Percentiles rank a stretch among this genome's conserved stretches.
Conservation (phyloP, 345 rosid species). For the Arabidopsis thaliana region TAIR10.1 NC_003074.8:3816501-3817000, state of each 20-base stretch:
- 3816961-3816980: constrained; percentile 28
- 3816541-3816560: constrained; percentile 53
- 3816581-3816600: constrained; percentile 66
- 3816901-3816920: constrained; percentile 70
- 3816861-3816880: constrained; percentile 68
- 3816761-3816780: constrained; percentile 62
- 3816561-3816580: constrained; percentile 47
- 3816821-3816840: constrained; percentile 72
- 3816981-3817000: not conserved
- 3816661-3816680: constrained; percentile 92
- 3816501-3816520: constrained; percentile 77
- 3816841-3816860: constrained; percentile 73
- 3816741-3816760: not conserved
- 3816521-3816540: constrained; percentile 66
- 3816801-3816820: constrained; percentile 81
- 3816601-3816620: constrained; percentile 67
- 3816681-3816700: constrained; percentile 17
- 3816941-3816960: constrained; percentile 24
- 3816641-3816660: constrained; percentile 87
- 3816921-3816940: constrained; percentile 28
- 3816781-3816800: constrained; percentile 74
- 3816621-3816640: constrained; percentile 83
- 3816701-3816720: not conserved
- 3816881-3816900: constrained; percentile 78
- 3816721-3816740: not conserved